These are phyloP conservation scores for Trichoderma sp. DNA, from an alignment of 2,329 filamentous ascomycete genomes.

Conservation along the genomic window DNA sequence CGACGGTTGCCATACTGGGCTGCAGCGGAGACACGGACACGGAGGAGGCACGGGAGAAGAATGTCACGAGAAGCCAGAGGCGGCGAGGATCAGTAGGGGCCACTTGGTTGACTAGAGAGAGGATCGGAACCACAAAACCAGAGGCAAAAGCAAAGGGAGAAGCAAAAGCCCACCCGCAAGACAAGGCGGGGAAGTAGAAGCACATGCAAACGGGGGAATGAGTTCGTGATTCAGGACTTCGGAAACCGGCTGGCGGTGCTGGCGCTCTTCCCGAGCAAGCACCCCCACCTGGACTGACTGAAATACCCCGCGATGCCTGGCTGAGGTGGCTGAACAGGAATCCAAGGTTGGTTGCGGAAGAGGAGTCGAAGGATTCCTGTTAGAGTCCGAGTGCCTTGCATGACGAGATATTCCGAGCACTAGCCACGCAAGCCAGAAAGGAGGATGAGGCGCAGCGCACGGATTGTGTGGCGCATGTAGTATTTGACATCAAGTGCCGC, in stretches of 20 bases:
- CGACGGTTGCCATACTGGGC: slow-evolving; percentile 70
- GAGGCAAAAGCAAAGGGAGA: background rate
- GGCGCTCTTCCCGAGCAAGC: background rate
- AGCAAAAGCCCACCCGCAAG: background rate
- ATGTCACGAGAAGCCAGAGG: background rate
- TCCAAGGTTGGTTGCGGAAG: background rate
- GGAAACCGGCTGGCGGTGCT: slow-evolving; percentile 2
- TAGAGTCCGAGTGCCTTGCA: background rate
- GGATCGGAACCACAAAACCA: background rate
- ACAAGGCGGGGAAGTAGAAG: slow-evolving; percentile 5
- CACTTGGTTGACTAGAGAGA: background rate
- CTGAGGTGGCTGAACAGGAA: slow-evolving; percentile 7
- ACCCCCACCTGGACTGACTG: background rate
- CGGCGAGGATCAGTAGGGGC: background rate
- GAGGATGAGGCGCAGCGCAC: background rate
- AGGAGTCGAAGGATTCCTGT: background rate
- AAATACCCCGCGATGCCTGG: slow-evolving; percentile 13
- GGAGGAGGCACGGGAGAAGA: background rate
- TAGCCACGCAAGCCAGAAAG: background rate
- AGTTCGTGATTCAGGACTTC: slow-evolving; percentile 5
- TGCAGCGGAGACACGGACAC: slow-evolving; percentile 4
- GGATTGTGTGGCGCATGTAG: slow-evolving; percentile 2
- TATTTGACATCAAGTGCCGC: background rate
- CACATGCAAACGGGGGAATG: background rate
- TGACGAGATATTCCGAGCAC: background rate